Conservation (phyloP, 768 basidiomycete genomes). For the Kondoa malvinella region DNA sequence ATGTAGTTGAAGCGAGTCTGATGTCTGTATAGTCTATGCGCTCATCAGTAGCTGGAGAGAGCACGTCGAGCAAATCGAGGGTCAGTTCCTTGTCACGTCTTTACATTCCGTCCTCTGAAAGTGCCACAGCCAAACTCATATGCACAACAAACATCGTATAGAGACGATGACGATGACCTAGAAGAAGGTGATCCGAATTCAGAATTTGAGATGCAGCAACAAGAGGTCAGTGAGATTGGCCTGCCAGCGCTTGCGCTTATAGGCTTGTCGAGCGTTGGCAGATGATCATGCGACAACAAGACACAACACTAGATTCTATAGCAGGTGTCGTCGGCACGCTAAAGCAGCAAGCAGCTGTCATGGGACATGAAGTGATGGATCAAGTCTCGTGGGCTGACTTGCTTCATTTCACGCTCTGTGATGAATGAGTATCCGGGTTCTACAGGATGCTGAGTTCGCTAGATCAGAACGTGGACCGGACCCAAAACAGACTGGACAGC, state of each 20-base stretch:
- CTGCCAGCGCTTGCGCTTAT: background rate
- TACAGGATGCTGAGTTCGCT: constrained; percentile 14
- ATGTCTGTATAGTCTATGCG: background rate
- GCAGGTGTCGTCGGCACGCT: constrained; percentile 68
- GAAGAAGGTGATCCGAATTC: background rate
- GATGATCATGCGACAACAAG: constrained; percentile 78
- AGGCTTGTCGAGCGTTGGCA: no score
- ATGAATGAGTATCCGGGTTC: background rate
- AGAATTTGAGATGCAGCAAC: background rate
- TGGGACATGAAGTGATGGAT: constrained; percentile 79
- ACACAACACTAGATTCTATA: constrained; percentile 71
- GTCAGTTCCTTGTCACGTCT: background rate
- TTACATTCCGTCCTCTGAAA: background rate
- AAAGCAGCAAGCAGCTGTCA: constrained; percentile 77
- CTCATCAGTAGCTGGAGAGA: background rate
- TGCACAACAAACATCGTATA: background rate
- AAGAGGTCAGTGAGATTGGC: constrained; percentile 1
- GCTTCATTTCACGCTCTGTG: constrained; percentile 6
- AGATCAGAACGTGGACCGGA: constrained; percentile 9
- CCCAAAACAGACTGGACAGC: constrained; percentile 16
- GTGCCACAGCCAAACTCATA: background rate
- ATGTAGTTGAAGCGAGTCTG: background rate
- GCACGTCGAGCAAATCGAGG: background rate
- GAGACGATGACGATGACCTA: background rate
- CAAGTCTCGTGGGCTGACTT: constrained; percentile 86